Conservation (phyloP, 2,329 filamentous ascomycete genomes). For the Fusarium sp. region DNA sequence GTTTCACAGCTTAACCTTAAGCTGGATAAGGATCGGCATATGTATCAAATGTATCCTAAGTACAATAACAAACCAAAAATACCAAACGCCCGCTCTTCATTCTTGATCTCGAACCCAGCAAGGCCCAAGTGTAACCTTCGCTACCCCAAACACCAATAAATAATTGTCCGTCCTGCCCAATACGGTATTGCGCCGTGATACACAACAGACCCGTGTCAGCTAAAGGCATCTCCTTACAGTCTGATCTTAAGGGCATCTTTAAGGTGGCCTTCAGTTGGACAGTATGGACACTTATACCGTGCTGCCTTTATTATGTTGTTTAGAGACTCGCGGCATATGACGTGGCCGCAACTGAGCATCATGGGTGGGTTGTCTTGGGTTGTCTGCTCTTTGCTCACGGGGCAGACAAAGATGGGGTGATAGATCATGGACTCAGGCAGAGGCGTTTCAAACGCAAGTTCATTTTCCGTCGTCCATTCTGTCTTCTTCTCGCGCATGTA, state of each 20-base stretch:
- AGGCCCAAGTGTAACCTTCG: slow-evolving; percentile 1
- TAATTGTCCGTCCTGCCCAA: slow-evolving; percentile 12
- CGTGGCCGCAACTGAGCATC: slow-evolving; percentile 96
- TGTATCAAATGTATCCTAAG: slow-evolving; percentile 8
- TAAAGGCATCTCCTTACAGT: slow-evolving; percentile 58
- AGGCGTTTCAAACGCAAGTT: slow-evolving; percentile 83
- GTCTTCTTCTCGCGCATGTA: slow-evolving; percentile 92
- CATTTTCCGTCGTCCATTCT: slow-evolving; percentile 93
- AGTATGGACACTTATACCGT: slow-evolving; percentile 96
- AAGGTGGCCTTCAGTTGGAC: slow-evolving; percentile 83
- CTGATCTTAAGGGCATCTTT: slow-evolving; percentile 82
- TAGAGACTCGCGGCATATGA: slow-evolving; percentile 87
- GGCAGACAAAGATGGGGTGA: slow-evolving; percentile 97
- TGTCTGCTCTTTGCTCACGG: slow-evolving; percentile 95
- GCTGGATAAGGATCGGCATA: slow-evolving; percentile 14
- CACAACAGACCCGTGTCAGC: neutral
- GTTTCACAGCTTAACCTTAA: slow-evolving; percentile 23
- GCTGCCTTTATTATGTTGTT: slow-evolving; percentile 82
- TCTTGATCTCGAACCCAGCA: slow-evolving; percentile 22
- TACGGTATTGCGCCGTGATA: neutral
- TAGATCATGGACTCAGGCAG: slow-evolving; percentile 76
- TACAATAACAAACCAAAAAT: slow-evolving; percentile 20
- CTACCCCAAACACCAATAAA: slow-evolving; percentile 15
- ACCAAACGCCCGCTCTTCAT: slow-evolving; percentile 41
- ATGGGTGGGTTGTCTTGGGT: slow-evolving; percentile 94